These are phyloP conservation scores for Encephalitozoon intestinalis DNA, from an alignment of 371 early-diverging fungal genomes.

Conservation along the genomic window DNA sequence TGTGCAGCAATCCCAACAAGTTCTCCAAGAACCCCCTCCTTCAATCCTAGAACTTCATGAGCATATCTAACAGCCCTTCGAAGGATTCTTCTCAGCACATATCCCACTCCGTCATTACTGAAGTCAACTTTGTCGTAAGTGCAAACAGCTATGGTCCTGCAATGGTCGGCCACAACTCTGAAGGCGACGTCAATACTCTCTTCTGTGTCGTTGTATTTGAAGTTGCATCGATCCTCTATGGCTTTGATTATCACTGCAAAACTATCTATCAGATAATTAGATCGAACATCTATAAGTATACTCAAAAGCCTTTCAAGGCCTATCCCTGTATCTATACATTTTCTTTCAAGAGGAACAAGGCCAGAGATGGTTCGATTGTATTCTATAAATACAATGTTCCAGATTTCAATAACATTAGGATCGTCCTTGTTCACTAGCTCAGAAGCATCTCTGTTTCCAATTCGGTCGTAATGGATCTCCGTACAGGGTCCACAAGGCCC, in stretches of 20 bases:
- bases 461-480: constrained; percentile 96
- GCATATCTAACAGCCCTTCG: constrained; percentile 89
- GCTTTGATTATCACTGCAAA: constrained; percentile 65
- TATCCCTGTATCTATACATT: constrained; percentile 98
- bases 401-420: constrained; percentile 95
- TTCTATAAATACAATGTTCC: constrained; percentile 99
- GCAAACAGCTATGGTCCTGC: constrained; percentile 89
- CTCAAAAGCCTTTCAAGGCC: constrained; percentile 93
- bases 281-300: constrained; percentile 81
- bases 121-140: constrained; percentile 89
- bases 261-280: constrained; percentile 84
- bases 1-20: constrained; percentile 52
- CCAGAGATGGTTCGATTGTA: constrained; percentile 92
- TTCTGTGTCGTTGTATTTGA: constrained; percentile 63
- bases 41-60: constrained; percentile 72
- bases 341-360: constrained; percentile 77
- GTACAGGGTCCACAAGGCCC: constrained; percentile 99
- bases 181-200: constrained; percentile 93
- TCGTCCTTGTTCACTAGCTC: constrained; percentile 92
- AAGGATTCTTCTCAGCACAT: constrained; percentile 91
- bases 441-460: constrained; percentile 81
- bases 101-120: constrained; percentile 94
- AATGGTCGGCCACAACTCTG: constrained; percentile 95
- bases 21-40: constrained; percentile 39
- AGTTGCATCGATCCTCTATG: constrained; percentile 71